These are phyloP conservation scores for Arabidopsis suecica DNA, from an alignment of 345 rosid genomes.

Conservation along the genomic window DNA sequence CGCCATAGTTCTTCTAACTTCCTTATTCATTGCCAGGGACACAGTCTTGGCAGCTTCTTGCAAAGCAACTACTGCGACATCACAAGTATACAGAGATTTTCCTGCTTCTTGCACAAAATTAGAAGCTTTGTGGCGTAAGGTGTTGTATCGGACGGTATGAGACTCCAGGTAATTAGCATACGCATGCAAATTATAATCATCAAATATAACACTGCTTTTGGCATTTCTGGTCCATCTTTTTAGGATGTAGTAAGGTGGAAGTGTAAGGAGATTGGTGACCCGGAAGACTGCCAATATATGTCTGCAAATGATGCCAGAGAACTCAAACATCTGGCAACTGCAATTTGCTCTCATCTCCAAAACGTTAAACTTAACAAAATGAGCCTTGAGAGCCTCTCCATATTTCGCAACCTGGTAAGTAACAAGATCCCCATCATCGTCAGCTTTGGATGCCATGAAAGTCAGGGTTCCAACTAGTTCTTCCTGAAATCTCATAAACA, in stretches of 20 bases:
- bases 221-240: conserved; percentile 73
- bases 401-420: conserved; percentile 60
- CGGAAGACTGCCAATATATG: conserved; percentile 68
- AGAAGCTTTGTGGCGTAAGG: conserved; percentile 65
- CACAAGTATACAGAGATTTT: conserved; percentile 50
- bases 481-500: conserved; percentile 57
- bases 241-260: conserved; percentile 62
- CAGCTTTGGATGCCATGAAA: conserved; percentile 56
- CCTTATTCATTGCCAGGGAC: conserved; percentile 49
- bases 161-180: conserved; percentile 60
- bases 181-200: conserved; percentile 48
- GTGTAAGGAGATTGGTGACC: conserved; percentile 71
- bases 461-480: conserved; percentile 58
- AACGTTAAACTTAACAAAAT: conserved; percentile 59
- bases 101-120: conserved; percentile 66
- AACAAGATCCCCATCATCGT: conserved; percentile 50
- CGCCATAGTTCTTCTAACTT: conserved; percentile 34
- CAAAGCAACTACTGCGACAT: conserved; percentile 56
- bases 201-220: conserved; percentile 58
- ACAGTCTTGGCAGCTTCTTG: conserved; percentile 67
- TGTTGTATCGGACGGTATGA: conserved; percentile 63
- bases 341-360: conserved; percentile 67
- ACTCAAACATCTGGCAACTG: conserved; percentile 76
- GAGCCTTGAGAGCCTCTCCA: conserved; percentile 63
- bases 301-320: conserved; percentile 69